Evolutionary conservation across 805 yeast genomes (phyloP).

Genomic region (Jamesozyma hellenica): DNA sequence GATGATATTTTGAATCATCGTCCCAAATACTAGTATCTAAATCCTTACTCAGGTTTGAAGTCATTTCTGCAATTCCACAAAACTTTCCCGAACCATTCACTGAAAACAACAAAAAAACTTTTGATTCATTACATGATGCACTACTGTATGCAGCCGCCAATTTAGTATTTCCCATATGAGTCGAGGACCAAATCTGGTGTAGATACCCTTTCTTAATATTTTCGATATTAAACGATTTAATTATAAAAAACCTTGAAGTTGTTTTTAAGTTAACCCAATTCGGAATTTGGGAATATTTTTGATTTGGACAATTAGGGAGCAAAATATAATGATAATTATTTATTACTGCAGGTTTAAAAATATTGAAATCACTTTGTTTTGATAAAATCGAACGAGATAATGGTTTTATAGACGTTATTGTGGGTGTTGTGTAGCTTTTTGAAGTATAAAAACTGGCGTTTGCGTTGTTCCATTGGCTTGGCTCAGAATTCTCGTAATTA

Average conservation of each 20-base stretch:
- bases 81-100: conserved; percentile 49
- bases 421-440: too few species aligned
- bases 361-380: too few species aligned
- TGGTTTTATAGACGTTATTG: too few species aligned
- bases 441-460: too few species aligned
- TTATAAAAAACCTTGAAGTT: conserved; percentile 36
- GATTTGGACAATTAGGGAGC: too few species aligned
- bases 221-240: conserved; percentile 41
- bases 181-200: conserved; percentile 50
- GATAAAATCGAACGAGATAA: too few species aligned
- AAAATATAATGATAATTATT: too few species aligned
- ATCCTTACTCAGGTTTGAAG: conserved; percentile 20
- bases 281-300: background rate
- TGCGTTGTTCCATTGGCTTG: too few species aligned
- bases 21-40: conserved; percentile 36
- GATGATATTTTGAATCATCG: conserved; percentile 38
- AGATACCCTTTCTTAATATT: conserved; percentile 42
- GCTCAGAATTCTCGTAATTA: too few species aligned
- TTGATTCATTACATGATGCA: conserved; percentile 14
- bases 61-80: conserved; percentile 52
- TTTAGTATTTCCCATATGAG: conserved; percentile 45
- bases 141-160: conserved; percentile 35
- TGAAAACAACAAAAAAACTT: conserved; percentile 44
- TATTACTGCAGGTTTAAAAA: too few species aligned
- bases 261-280: background rate